Evolutionary conservation across 2,329 filamentous ascomycete genomes (phyloP).

Genomic region (Colletotrichum karsti): DNA sequence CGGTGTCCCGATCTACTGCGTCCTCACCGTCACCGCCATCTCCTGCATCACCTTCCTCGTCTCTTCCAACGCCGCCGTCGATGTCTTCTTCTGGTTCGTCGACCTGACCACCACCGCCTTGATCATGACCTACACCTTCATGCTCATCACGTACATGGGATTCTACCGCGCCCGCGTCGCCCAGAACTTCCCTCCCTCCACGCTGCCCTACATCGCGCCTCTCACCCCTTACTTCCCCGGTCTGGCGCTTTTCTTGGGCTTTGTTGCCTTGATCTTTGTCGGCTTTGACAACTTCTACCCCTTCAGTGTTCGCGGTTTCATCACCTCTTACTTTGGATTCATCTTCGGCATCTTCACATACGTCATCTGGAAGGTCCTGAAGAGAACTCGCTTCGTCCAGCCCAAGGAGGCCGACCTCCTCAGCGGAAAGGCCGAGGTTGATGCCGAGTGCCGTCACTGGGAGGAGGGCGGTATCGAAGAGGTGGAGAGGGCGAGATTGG

Average conservation of each 20-base stretch:
- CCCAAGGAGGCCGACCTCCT: conserved; percentile 68
- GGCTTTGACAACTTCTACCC: conserved; percentile 65
- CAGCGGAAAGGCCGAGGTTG: conserved; percentile 71
- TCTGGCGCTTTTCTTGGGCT: conserved; percentile 55
- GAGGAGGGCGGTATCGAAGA: conserved; percentile 56
- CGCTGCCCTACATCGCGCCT: conserved; percentile 58
- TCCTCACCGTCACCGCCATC: conserved; percentile 41
- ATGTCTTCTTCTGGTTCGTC: conserved; percentile 52
- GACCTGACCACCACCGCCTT: conserved; percentile 65
- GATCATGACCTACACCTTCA: conserved; percentile 66
- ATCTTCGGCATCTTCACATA: conserved; percentile 65
- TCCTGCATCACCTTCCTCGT: conserved; percentile 47
- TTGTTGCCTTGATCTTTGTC: conserved; percentile 61
- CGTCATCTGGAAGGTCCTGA: conserved; percentile 71
- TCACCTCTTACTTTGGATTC: conserved; percentile 63
- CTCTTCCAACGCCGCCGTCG: conserved; percentile 43
- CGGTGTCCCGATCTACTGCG: conserved; percentile 53
- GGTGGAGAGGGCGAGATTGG: conserved; percentile 47
- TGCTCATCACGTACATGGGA: conserved; percentile 54
- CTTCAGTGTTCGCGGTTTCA: conserved; percentile 55
- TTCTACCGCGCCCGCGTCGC: conserved; percentile 62
- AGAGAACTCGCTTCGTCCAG: conserved; percentile 65
- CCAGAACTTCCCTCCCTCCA: conserved; percentile 56
- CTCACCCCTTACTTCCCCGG: conserved; percentile 62
- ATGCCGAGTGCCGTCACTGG: conserved; percentile 58